Evolutionary conservation across 2,329 filamentous ascomycete genomes (phyloP).

Genomic region (Coniochaeta sp.): DNA sequence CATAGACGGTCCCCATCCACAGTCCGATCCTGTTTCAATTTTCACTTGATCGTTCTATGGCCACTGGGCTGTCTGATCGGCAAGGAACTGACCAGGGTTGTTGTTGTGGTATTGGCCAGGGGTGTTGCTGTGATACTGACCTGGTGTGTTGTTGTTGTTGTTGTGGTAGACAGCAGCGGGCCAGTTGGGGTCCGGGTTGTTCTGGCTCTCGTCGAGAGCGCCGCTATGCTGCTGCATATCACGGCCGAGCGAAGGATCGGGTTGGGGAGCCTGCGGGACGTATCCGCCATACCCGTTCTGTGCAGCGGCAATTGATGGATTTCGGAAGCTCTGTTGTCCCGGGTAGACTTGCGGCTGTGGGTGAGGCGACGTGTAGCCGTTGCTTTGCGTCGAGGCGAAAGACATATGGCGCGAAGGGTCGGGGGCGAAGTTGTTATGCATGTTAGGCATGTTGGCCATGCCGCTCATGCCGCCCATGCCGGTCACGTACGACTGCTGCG

Average conservation of each 20-base stretch:
- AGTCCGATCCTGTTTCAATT: too few relatives aligned
- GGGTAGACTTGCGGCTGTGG: background rate
- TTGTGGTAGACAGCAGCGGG: too few relatives aligned
- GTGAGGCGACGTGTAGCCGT: background rate
- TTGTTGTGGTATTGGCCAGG: background rate
- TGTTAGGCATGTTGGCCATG: too few relatives aligned
- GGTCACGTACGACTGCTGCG: background rate
- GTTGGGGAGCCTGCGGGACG: background rate
- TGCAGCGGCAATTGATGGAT: background rate
- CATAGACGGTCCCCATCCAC: too few relatives aligned
- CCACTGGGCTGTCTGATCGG: background rate
- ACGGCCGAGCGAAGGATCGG: background rate
- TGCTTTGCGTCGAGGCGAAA: background rate
- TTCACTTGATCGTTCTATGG: background rate
- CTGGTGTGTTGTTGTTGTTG: background rate
- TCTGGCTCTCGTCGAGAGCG: background rate
- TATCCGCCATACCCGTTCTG: background rate
- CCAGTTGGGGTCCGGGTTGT: background rate
- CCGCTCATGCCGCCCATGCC: too few relatives aligned
- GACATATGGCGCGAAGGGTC: background rate
- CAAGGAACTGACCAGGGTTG: too few relatives aligned
- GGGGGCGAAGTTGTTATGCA: background rate
- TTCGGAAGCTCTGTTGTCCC: background rate
- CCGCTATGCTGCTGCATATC: background rate
- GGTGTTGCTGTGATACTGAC: background rate